Percentiles rank a stretch among this genome's conserved stretches.
Conservation (phyloP, 257 asterid species). For the Solanum bulbocastanum region DNA sequence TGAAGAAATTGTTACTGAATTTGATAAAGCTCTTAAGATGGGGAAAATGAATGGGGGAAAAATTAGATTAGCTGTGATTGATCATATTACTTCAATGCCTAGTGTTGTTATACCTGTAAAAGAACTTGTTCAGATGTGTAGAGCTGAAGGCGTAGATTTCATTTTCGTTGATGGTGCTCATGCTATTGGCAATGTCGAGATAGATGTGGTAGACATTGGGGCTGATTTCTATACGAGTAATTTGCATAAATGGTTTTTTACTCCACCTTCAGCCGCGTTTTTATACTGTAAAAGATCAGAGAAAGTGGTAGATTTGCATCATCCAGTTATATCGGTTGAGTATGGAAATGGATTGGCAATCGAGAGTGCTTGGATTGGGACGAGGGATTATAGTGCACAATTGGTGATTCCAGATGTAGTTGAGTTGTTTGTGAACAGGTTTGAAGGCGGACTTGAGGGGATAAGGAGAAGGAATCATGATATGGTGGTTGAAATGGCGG, state of each 20-base stretch:
- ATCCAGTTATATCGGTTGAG: conserved; percentile 67
- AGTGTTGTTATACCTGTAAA: conserved; percentile 62
- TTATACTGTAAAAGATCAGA: conserved; percentile 52
- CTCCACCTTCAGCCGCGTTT: conserved; percentile 75
- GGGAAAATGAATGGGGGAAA: conserved; percentile 44
- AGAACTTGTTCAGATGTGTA: conserved; percentile 56
- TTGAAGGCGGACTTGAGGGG: conserved; percentile 78
- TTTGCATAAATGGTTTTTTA: conserved; percentile 75
- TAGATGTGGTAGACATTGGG: conserved; percentile 60
- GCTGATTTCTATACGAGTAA: conserved; percentile 75
- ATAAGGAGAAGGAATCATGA: conserved; percentile 62
- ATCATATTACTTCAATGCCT: conserved; percentile 85
- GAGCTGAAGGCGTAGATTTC: conserved; percentile 57
- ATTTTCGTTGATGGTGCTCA: conserved; percentile 77
- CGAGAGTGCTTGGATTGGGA: conserved; percentile 82
- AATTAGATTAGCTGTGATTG: conserved; percentile 72
- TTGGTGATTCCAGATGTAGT: conserved; percentile 62
- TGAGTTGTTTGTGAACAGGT: conserved; percentile 41
- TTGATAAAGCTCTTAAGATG: conserved; percentile 42
- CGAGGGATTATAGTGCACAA: conserved; percentile 80
- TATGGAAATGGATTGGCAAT: conserved; percentile 71
- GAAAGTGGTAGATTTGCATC: conserved; percentile 44
- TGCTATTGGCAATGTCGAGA: conserved; percentile 60
- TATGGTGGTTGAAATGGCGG: conserved; percentile 29
- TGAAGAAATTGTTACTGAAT: conserved; percentile 44